Evolutionary conservation across 495 filamentous ascomycete species (phyloP).

Genomic region (Xeromyces bisporus): DNA sequence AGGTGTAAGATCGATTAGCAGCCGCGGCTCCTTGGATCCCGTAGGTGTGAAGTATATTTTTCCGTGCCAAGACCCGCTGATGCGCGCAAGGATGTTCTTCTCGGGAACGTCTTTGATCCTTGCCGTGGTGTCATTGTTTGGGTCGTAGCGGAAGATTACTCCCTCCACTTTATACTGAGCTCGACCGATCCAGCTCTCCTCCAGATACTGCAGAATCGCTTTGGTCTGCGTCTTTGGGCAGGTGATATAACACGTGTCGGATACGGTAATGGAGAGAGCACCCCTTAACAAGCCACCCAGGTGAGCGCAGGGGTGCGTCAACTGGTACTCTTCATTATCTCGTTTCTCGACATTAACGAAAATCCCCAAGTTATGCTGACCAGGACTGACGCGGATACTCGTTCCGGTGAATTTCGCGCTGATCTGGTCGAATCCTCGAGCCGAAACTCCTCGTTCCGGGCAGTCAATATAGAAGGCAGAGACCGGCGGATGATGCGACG

Average conservation of each 20-base stretch:
- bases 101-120: conserved; percentile 73
- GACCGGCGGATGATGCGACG: conserved; percentile 95
- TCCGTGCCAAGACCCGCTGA: conserved; percentile 71
- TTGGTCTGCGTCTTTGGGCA: conserved; percentile 80
- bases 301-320: conserved; percentile 88
- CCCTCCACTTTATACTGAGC: conserved; percentile 84
- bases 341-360: conserved; percentile 73
- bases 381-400: conserved; percentile 76
- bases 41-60: conserved; percentile 48
- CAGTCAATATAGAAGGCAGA: conserved; percentile 93
- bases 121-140: conserved; percentile 56
- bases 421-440: conserved; percentile 85
- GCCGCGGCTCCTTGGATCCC: conserved; percentile 42
- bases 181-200: conserved; percentile 88
- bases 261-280: conserved; percentile 65
- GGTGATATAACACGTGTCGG: conserved; percentile 71
- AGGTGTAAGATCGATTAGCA: conserved; percentile 73
- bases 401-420: conserved; percentile 97
- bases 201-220: conserved; percentile 76
- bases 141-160: conserved; percentile 76
- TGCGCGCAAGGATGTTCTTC: conserved; percentile 62
- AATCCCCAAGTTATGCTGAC: conserved; percentile 86
- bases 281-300: conserved; percentile 78
- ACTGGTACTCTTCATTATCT: conserved; percentile 77
- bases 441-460: conserved; percentile 74